These are phyloP conservation scores for Wallacemonas sp. DNA, from an alignment of 208 protist species.

Conservation along the genomic window DNA sequence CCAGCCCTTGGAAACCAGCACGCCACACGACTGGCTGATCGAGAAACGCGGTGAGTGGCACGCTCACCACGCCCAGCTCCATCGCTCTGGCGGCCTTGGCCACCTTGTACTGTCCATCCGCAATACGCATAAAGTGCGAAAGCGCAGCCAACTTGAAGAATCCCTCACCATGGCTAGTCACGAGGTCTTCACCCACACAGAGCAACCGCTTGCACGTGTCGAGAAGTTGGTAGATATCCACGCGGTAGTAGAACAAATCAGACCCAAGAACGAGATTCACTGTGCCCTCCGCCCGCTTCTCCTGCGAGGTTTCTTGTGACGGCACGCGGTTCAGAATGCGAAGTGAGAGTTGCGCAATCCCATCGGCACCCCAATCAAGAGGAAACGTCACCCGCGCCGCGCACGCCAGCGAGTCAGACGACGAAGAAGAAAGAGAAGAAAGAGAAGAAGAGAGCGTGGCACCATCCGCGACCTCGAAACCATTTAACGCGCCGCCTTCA, in stretches of 20 bases:
- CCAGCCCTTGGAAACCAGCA: constrained; percentile 41
- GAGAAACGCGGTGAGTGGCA: constrained; percentile 41
- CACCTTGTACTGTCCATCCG: constrained; percentile 39
- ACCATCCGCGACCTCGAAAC: constrained; percentile 12
- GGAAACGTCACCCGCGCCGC: constrained; percentile 26
- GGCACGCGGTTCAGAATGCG: constrained; percentile 10
- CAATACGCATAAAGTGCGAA: constrained; percentile 63
- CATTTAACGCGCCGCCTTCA: constrained; percentile 14
- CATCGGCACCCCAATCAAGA: constrained; percentile 39
- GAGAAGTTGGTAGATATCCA: constrained; percentile 50
- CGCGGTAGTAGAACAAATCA: constrained; percentile 73
- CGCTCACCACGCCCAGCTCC: constrained; percentile 35
- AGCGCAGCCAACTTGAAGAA: constrained; percentile 28
- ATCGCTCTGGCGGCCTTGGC: constrained; percentile 26
- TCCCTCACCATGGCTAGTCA: too few species aligned
- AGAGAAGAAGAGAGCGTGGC: background rate
- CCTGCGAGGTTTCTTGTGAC: background rate
- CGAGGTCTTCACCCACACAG: background rate
- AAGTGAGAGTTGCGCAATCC: constrained; percentile 17
- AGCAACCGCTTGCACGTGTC: constrained; percentile 34
- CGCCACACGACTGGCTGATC: constrained; percentile 11
- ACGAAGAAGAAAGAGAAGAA: too few species aligned
- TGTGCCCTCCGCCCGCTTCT: background rate
- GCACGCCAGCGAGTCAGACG: background rate
- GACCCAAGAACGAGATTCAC: constrained; percentile 53